Percentiles rank a stretch among this genome's conserved stretches.
phyloP scores from a whole-genome alignment of 2,329 filamentous ascomycete species.

The Colletotrichum horii region DNA sequence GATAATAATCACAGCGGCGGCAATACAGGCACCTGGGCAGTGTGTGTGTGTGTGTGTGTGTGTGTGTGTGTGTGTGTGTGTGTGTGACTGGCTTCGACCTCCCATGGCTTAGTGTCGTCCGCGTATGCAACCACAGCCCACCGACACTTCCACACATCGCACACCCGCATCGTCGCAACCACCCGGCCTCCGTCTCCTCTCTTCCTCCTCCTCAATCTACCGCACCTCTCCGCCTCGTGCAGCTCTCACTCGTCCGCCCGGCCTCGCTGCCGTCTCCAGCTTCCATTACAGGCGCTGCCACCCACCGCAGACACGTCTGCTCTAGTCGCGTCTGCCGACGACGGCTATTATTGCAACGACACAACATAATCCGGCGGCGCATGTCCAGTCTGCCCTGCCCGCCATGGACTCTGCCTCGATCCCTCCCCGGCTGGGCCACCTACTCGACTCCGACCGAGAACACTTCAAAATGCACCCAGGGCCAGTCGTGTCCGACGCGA shows the following conservation, averaged over 20 bases:
- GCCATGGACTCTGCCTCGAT: slow-evolving; percentile 20
- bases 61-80: background rate
- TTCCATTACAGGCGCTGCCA: background rate
- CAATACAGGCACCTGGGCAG: background rate
- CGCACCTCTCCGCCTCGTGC: background rate
- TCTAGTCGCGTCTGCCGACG: background rate
- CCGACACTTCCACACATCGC: background rate
- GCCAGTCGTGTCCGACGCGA: background rate
- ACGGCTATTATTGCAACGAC: background rate
- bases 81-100: background rate
- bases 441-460: slow-evolving; percentile 4
- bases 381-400: background rate
- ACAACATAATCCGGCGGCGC: background rate
- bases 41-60: background rate
- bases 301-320: background rate
- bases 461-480: slow-evolving; percentile 10
- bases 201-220: background rate
- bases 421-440: slow-evolving; percentile 14
- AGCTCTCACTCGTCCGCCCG: background rate
- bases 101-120: slow-evolving; percentile 2
- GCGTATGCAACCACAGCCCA: background rate
- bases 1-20: background rate
- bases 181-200: background rate
- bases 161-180: slow-evolving; percentile 25
- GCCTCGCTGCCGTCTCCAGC: background rate